A percentile compares a stretch with the other conserved stretches of the same genome.
phyloP scores from a whole-genome alignment of 2,329 filamentous ascomycete species.

The Ilyonectria robusta region DNA sequence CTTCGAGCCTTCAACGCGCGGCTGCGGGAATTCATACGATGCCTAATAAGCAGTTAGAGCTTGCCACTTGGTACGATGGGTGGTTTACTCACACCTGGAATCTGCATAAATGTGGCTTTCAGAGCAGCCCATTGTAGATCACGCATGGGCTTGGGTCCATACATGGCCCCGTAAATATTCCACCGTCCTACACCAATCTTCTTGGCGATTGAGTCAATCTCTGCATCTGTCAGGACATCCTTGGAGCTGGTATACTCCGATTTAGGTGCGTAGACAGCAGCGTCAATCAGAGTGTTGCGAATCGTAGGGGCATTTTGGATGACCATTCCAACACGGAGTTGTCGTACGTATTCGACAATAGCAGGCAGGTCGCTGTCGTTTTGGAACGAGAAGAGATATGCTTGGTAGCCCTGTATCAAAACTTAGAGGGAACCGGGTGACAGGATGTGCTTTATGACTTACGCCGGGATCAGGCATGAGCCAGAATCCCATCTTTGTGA shows the following conservation, averaged over 20 bases:
- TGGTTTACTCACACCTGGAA: not conserved
- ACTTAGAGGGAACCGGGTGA: too few relatives aligned
- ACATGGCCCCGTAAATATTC: constrained; percentile 22
- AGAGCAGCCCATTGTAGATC: constrained; percentile 10
- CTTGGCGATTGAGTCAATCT: constrained; percentile 24
- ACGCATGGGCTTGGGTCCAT: constrained; percentile 18
- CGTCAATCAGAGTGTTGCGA: constrained; percentile 23
- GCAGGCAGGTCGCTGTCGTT: constrained; percentile 19
- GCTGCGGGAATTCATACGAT: not conserved
- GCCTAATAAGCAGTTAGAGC: too few relatives aligned
- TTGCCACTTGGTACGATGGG: too few relatives aligned
- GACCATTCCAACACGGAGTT: constrained; percentile 15
- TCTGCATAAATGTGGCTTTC: constrained; percentile 8
- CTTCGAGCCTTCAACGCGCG: not conserved
- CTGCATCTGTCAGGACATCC: not conserved
- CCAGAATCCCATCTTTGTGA: constrained; percentile 28
- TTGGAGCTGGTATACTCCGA: constrained; percentile 11
- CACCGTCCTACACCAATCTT: constrained; percentile 20
- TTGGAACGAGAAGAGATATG: constrained; percentile 21
- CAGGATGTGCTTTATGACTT: not conserved
- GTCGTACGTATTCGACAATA: constrained; percentile 19
- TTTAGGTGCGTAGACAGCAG: constrained; percentile 19
- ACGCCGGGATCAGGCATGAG: constrained; percentile 26
- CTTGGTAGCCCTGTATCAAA: constrained; percentile 20
- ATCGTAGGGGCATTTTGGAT: constrained; percentile 27